Evolutionary conservation across 1,139 yeast genomes (phyloP), one percentile per base, ranked within the genome.

Genomic region (Saccharomycopsis hybrid): DNA sequence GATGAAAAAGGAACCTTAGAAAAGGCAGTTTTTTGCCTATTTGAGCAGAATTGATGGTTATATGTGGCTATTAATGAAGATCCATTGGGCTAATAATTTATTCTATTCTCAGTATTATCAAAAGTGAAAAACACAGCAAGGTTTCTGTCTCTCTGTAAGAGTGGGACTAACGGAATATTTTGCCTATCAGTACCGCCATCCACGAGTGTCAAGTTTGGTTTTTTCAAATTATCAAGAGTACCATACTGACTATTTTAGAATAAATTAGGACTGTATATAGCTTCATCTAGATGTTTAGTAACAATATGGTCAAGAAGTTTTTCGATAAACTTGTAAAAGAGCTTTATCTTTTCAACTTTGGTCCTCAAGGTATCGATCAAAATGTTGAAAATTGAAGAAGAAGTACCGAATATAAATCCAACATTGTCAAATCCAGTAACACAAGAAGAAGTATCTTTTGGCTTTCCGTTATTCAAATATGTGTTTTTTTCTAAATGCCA

Each of bases 131-230:
- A 72, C 4, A 79, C 68, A 59, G 72, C 72, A 41, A 83, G 62
- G 63, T 89, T 74, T 58, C 92, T 73, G 28, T 69, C 69, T 2
- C 73, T 72, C 61, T 80, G 85, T 43, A 84, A 64, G 55, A 83
- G 69, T 3, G 92, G 90, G 56, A 72, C 68, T 39, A 82, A 65
- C 1, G 92, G 92, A 9, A 85, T 71, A 56, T 80, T 80, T 59
- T 83, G 86, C 11, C 60, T 65, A 62, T 82, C 88, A 62, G 79
- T 84, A 43, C 90, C 89, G 35, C 90, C 92, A 59, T 85, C 92
- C 1, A 78, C 85, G 50, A 84, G 69, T 55, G 65, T 71, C 35
- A 84, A 69, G 1, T 74, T 68, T 43, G 28, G 42, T 13, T 8
- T 28, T 13, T 27, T 13, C 11, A 67, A 56, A 24, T 58, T 54